Evolutionary conservation across 805 yeast species (phyloP).

Genomic region (Metschnikowia amazonensis): DNA sequence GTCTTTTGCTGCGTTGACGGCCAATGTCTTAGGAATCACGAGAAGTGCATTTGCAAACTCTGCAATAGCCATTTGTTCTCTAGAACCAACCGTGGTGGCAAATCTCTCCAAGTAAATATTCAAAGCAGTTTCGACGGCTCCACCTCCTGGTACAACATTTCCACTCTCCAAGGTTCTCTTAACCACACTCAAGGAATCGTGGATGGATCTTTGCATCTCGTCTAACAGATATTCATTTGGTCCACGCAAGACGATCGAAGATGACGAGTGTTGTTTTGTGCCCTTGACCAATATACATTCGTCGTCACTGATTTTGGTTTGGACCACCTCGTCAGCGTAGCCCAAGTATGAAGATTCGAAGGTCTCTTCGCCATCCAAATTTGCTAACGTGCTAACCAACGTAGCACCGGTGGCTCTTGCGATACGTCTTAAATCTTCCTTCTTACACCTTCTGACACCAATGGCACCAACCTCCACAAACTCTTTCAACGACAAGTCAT

Average conservation of each 20-base stretch:
- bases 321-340: conserved; percentile 83
- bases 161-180: conserved; percentile 96
- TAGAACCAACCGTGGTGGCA: conserved; percentile 95
- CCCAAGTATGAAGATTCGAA: conserved; percentile 85
- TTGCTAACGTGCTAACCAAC: conserved; percentile 77
- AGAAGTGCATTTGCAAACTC: conserved; percentile 91
- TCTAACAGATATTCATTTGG: conserved; percentile 92
- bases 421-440: conserved; percentile 93
- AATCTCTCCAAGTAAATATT: conserved; percentile 93
- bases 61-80: conserved; percentile 97
- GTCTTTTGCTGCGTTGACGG: conserved; percentile 97
- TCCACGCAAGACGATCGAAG: conserved; percentile 91
- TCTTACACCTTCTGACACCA: conserved; percentile 96
- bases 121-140: conserved; percentile 96
- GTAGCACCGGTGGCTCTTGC: conserved; percentile 99
- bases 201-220: conserved; percentile 97
- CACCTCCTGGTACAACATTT: conserved; percentile 96
- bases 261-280: conserved; percentile 84
- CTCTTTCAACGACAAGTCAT: conserved; percentile 85
- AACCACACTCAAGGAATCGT: conserved; percentile 90
- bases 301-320: conserved; percentile 89
- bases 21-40: conserved; percentile 92
- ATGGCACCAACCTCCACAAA: conserved; percentile 88
- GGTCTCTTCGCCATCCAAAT: conserved; percentile 93
- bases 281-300: conserved; percentile 93